These are phyloP conservation scores for Aegilops longissima DNA, from an alignment of 176 grass and related monocot species.

Conservation along the genomic window DNA sequence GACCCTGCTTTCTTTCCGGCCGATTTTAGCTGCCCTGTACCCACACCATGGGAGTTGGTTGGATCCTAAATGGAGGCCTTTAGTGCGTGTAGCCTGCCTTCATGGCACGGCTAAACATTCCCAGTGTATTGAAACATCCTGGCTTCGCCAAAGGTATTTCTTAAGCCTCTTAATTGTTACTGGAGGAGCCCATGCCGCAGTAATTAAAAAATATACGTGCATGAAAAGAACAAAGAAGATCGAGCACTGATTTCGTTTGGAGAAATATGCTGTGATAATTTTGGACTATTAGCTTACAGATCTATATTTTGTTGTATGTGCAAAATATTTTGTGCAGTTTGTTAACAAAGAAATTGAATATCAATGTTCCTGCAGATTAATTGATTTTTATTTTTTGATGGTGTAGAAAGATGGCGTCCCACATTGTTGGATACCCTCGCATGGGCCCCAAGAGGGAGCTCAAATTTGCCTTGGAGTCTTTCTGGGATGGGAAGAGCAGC, in stretches of 20 bases:
- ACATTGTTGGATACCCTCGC: conserved; percentile 96
- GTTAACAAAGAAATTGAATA: not conserved
- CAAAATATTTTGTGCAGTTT: not conserved
- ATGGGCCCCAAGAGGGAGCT: conserved; percentile 99
- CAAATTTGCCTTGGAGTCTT: conserved; percentile 95
- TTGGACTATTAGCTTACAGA: not conserved
- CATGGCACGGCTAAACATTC: conserved; percentile 1
- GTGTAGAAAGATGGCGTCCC: conserved; percentile 83
- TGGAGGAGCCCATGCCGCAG: not conserved
- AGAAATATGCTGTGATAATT: not conserved
- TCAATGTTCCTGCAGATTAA: conserved; percentile 1
- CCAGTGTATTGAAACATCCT: conserved; percentile 12
- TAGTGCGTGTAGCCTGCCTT: conserved; percentile 27
- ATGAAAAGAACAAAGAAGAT: not conserved
- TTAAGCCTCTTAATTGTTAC: conserved; percentile 26
- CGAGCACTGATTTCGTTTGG: not conserved
- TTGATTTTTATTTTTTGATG: not conserved
- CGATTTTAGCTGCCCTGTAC: conserved; percentile 29
- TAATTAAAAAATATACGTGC: not conserved
- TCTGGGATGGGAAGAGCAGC: conserved; percentile 92
- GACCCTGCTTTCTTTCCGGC: not conserved
- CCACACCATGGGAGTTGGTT: conserved; percentile 30
- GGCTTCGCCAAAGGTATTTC: conserved; percentile 43
- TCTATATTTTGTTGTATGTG: not conserved
- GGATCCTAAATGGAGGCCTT: conserved; percentile 30